Evolutionary conservation across 768 basidiomycete species (phyloP), one percentile per base, ranked within the genome.

Genomic region (Melanogaster broomeanus): DNA sequence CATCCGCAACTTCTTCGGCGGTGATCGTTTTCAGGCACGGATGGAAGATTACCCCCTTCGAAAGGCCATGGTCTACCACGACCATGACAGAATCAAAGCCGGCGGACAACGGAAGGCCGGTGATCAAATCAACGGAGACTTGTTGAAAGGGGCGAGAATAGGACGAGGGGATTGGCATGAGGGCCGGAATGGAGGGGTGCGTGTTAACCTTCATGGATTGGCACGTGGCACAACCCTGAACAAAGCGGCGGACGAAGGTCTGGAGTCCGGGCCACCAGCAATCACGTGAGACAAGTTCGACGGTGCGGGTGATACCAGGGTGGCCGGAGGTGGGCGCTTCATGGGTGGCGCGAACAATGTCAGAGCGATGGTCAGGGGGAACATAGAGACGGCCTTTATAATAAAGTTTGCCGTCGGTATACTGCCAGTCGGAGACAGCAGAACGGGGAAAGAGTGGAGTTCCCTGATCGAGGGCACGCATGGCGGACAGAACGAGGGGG

Each of bases 221-320:
- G 34, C 62, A 65, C 2, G 24, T 47, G 3, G 65, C 52, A 51
- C 73, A 74, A 7, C 56, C 48, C 3, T 35, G 11, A 11, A 73
- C 53, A 46, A 66, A 27, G 4, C 8, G 4, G 4, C 25, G 4
- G 8, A 27, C 25, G 8, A 27, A 27, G 4, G 4, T 4, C 0
- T 13, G 11, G 22, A 74, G 19, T 57, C 43, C 9, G 3, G 63
- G 62, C 66, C 63, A 72, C 50, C 53, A 62, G 47, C 39, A 70
- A 6, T 59, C 22, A 6, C 3, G 1, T 30, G 25, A 27, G 3
- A 27, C 25, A 4, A 27, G 25, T 27, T 27, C n/a, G n/a, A n/a
- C n/a, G n/a, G n/a, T n/a, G n/a, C n/a, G n/a, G n/a, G n/a, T n/a
- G n/a, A n/a, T n/a, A n/a, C n/a, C n/a, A n/a, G n/a, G n/a, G n/a